phyloP scores from a whole-genome alignment of 345 rosid genomes.

The Melaleuca alternifolia region DNA sequence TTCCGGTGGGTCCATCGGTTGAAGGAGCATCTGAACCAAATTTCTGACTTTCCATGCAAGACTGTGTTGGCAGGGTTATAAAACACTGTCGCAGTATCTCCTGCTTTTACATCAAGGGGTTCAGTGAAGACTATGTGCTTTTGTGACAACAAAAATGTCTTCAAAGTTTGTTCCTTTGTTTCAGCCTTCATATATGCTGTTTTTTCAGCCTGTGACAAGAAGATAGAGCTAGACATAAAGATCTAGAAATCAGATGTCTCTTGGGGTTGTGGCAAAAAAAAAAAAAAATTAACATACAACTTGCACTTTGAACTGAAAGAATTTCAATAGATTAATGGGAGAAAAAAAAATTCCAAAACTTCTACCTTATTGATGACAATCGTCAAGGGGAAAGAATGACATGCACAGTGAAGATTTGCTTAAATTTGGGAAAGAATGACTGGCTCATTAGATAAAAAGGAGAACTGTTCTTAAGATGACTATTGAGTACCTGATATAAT shows the following conservation, averaged over 20 bases:
- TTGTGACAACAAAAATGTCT: conserved; percentile 70
- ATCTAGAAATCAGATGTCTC: background rate
- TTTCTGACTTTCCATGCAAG: conserved; percentile 72
- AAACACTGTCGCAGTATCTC: conserved; percentile 46
- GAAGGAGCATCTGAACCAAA: conserved; percentile 91
- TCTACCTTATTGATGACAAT: background rate
- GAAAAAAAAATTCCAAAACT: background rate
- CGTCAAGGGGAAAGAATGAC: background rate
- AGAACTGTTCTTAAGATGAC: background rate
- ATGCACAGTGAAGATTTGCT: background rate
- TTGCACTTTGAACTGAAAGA: too few relatives aligned
- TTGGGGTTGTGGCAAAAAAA: background rate
- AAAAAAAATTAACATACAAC: too few relatives aligned
- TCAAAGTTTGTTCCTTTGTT: conserved; percentile 57
- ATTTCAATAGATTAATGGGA: background rate
- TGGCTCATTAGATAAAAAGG: background rate
- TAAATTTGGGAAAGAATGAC: background rate
- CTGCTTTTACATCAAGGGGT: conserved; percentile 79
- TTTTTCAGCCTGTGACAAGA: conserved; percentile 48
- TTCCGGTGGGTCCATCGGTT: conserved; percentile 83
- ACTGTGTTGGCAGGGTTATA: conserved; percentile 83
- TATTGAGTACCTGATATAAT: background rate
- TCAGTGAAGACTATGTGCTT: conserved; percentile 78
- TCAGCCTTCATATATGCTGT: conserved; percentile 62
- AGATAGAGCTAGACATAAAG: background rate